Percentiles rank a stretch among this genome's conserved stretches.
Conservation (phyloP, 2,329 filamentous ascomycete genomes). For the Grosmannia serpens region DNA sequence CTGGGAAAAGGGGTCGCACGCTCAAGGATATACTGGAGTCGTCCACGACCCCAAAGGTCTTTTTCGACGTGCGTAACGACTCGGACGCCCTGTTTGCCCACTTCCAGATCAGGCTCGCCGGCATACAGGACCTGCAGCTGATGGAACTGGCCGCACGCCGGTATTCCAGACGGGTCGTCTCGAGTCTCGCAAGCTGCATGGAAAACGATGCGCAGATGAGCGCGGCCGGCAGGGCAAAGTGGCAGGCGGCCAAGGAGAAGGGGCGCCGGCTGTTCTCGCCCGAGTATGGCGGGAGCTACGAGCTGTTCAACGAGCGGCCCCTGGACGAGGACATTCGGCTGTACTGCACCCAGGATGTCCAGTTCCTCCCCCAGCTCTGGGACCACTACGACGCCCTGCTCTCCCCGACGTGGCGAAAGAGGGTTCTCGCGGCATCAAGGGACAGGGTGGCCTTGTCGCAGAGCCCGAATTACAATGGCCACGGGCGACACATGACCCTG, state of each 20-base stretch:
- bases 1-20: not conserved
- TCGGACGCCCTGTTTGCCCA: conserved; percentile 16
- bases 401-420: not conserved
- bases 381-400: not conserved
- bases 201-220: not conserved
- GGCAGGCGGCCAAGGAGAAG: conserved; percentile 23
- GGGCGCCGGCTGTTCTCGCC: conserved; percentile 29
- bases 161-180: conserved; percentile 7
- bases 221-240: conserved; percentile 7
- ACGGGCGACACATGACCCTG: not conserved
- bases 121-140: conserved; percentile 18
- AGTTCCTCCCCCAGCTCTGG: not conserved
- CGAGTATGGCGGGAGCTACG: conserved; percentile 29
- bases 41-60: conserved; percentile 11
- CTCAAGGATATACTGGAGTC: conserved; percentile 14
- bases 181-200: conserved; percentile 8
- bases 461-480: not conserved
- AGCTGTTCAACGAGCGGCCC: conserved; percentile 36
- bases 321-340: conserved; percentile 23
- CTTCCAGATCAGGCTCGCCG: conserved; percentile 12
- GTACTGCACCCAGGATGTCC: conserved; percentile 38
- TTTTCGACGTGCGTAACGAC: conserved; percentile 17
- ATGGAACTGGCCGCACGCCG: conserved; percentile 14
- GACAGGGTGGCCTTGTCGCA: not conserved
- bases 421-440: not conserved